Percentiles rank a stretch among this genome's conserved stretches.
Evolutionary conservation across 83 land plant genomes (phyloP).

Genomic region (Picea mariana): DNA sequence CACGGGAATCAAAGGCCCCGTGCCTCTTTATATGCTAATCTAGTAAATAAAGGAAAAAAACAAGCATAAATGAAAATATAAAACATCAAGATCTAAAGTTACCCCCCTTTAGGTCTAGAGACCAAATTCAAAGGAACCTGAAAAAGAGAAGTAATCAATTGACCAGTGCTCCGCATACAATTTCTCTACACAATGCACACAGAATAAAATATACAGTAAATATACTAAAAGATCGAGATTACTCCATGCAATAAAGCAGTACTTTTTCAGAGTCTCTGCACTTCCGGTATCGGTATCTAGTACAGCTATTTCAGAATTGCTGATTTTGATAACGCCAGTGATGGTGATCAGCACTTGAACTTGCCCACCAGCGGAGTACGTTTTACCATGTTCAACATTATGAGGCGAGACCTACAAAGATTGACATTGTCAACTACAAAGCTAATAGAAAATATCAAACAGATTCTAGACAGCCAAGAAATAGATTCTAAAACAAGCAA

Average conservation of each 20-base stretch:
- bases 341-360: constrained; percentile 30
- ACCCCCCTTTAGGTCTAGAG: no score
- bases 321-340: constrained; percentile 56
- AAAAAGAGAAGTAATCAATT: neutral
- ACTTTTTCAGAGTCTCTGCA: constrained; percentile 49
- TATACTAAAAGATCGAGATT: neutral
- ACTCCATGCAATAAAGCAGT: constrained; percentile 3
- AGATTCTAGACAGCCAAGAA: neutral
- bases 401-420: constrained; percentile 44
- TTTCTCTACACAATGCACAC: no score
- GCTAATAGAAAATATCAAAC: neutral
- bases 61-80: no score
- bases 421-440: neutral
- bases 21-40: no score
- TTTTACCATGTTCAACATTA: constrained; percentile 36
- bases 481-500: constrained; percentile 5
- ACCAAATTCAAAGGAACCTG: no score
- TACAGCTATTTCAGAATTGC: constrained; percentile 51
- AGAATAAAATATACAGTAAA: neutral
- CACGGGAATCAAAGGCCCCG: no score
- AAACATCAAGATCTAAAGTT: no score
- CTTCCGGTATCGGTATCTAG: constrained; percentile 62
- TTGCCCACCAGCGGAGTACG: constrained; percentile 52
- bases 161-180: no score
- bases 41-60: no score